Evolutionary conservation across 495 filamentous ascomycete genomes (phyloP), one percentile per base, ranked within the genome.

Genomic region (Talaromyces ruber): DNA sequence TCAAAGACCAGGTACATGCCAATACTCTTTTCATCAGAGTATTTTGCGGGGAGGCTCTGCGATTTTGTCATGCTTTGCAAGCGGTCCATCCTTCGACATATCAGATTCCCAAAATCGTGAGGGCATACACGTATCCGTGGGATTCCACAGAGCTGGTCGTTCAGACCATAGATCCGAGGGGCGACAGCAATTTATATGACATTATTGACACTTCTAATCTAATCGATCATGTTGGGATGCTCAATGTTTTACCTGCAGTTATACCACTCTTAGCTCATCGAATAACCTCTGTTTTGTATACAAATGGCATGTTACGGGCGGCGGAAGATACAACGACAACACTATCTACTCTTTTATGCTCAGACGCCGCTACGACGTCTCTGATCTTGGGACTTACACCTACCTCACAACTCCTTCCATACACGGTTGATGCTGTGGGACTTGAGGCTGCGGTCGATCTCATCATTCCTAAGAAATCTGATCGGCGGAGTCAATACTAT

Each of bases 201-300:
- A 71, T 81, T n/a, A 83, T 87, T 43, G 82, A 87, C 63, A 85
- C 83, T 1, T 84, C 80, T 5, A 81, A 80, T 60, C 69, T 86
- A 6, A 66, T 69, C 21, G 81, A 84, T 63, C 72, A 82, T 55
- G 11, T 80, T 25, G 81, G 81, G 21, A 59, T 70, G 0, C 43
- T 86, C 8, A 82, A 81, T 58, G 45, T 85, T 12, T 64, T 86
- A 12, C 64, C 80, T 28, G 75, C 82, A 2, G 64, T 78, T 1
- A 64, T 65, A 9, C 84, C 80, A 9, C 62, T 86, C 43, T 47
- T 47, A 47, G 12, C 43, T 16, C 43, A 21, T 47, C 43, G 18
- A 47, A 47, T 47, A 21, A 47, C 43, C 43, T 47, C 43, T 4
- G 43, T 47, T n/a, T 21, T 47, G 16, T 21, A 47, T 16, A 47